A percentile compares a stretch with the other conserved stretches of the same genome.
Conservation (phyloP, 2,329 filamentous ascomycete genomes). For the Clonostachys rhizophaga region DNA sequence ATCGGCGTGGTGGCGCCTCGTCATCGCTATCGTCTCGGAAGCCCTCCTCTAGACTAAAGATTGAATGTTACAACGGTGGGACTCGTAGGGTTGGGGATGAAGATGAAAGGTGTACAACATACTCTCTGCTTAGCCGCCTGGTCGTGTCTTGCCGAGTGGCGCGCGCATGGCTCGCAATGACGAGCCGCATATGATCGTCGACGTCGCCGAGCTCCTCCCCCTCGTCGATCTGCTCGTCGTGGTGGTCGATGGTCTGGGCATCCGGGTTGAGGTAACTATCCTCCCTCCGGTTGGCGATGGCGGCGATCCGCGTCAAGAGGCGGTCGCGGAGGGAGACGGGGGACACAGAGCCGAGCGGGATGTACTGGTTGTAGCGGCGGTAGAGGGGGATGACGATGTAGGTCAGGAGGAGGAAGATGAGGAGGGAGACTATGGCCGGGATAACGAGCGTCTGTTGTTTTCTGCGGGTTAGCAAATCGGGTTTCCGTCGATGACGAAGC, state of each 20-base stretch:
- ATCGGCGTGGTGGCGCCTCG: conserved; percentile 10
- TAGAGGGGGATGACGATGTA: conserved; percentile 65
- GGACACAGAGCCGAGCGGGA: conserved; percentile 62
- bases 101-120: conserved; percentile 16
- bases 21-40: conserved; percentile 41
- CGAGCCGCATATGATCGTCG: conserved; percentile 39
- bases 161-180: conserved; percentile 25
- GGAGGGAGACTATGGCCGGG: conserved; percentile 65
- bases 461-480: conserved; percentile 6
- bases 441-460: conserved; percentile 63
- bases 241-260: conserved; percentile 43
- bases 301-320: conserved; percentile 20
- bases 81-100: too few species aligned
- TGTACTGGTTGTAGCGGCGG: conserved; percentile 68
- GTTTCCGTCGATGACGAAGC: not conserved
- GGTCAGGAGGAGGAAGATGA: conserved; percentile 61
- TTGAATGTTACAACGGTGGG: not conserved
- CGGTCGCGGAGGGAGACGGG: conserved; percentile 48
- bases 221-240: conserved; percentile 62
- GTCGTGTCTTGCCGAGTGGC: conserved; percentile 37
- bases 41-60: conserved; percentile 50
- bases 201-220: conserved; percentile 62
- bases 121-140: conserved; percentile 71
- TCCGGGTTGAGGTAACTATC: conserved; percentile 15
- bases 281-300: conserved; percentile 44